These are phyloP conservation scores for Sesbania bispinosa DNA, from an alignment of 306 rosid genomes.

Conservation along the genomic window DNA sequence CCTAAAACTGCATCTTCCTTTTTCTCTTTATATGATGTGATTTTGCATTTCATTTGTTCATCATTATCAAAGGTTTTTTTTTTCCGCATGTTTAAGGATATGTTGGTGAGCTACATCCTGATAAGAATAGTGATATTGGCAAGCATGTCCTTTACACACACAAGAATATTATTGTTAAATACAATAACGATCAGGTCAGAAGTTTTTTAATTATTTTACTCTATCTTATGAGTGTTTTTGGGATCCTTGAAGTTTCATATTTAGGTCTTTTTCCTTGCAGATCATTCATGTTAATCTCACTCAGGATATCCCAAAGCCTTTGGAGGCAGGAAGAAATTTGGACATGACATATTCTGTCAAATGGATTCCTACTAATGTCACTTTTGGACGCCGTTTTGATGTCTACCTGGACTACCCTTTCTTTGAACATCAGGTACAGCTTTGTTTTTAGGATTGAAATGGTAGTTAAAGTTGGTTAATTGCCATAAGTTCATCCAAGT, in stretches of 20 bases:
- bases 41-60: slow-evolving; percentile 15
- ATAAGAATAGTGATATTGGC: slow-evolving; percentile 76
- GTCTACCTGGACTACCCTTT: slow-evolving; percentile 95
- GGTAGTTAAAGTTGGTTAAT: background rate
- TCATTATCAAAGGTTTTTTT: slow-evolving; percentile 4
- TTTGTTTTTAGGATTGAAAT: slow-evolving; percentile 1
- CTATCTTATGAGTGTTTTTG: slow-evolving; percentile 3
- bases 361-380: slow-evolving; percentile 72
- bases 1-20: slow-evolving; percentile 17
- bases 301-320: slow-evolving; percentile 77
- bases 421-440: slow-evolving; percentile 87
- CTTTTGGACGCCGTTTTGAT: slow-evolving; percentile 95
- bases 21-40: slow-evolving; percentile 14
- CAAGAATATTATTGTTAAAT: slow-evolving; percentile 66
- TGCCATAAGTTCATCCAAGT: slow-evolving; percentile 18
- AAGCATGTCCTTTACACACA: slow-evolving; percentile 91
- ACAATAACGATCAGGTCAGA: slow-evolving; percentile 93
- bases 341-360: slow-evolving; percentile 89
- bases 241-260: slow-evolving; percentile 17
- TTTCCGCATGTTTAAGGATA: slow-evolving; percentile 53
- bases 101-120: slow-evolving; percentile 86
- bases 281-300: slow-evolving; percentile 91
- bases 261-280: slow-evolving; percentile 42
- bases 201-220: slow-evolving; percentile 16
- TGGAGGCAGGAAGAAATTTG: slow-evolving; percentile 61